Evolutionary conservation across 352 stramenopile genomes (phyloP).

Genomic region (Globisporangium recalcitrans): DNA sequence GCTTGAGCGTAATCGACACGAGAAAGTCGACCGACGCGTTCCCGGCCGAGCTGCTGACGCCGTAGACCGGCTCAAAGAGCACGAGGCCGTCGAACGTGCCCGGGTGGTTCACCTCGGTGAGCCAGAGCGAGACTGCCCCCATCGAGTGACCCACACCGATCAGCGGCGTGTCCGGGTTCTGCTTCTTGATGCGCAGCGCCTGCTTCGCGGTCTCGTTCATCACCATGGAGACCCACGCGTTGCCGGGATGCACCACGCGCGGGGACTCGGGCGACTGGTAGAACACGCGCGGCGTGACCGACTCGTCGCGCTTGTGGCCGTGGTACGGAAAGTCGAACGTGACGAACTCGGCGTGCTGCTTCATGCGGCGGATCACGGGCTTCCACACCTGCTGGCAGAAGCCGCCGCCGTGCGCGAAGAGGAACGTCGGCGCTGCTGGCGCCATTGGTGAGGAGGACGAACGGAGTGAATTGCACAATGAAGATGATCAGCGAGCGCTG

Average conservation of each 20-base stretch:
- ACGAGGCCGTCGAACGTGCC: slow-evolving; percentile 40
- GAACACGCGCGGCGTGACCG: slow-evolving; percentile 14
- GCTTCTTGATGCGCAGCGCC: slow-evolving; percentile 2
- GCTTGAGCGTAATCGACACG: slow-evolving; percentile 34
- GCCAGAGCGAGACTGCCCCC: slow-evolving; percentile 34
- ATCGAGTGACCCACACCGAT: slow-evolving; percentile 54
- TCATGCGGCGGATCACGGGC: slow-evolving; percentile 34
- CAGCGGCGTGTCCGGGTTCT: slow-evolving; percentile 19
- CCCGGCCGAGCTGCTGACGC: slow-evolving; percentile 1
- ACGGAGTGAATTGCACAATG: background rate
- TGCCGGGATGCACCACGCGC: slow-evolving; percentile 39
- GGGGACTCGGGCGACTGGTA: slow-evolving; percentile 5
- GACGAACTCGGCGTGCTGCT: slow-evolving; percentile 23
- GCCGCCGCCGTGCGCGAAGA: slow-evolving; percentile 42
- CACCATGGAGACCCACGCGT: slow-evolving; percentile 18
- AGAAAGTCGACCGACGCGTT: slow-evolving; percentile 23
- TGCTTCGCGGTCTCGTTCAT: slow-evolving; percentile 15
- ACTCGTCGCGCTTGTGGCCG: slow-evolving; percentile 30
- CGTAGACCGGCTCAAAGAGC: slow-evolving; percentile 45
- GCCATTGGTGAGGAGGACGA: background rate
- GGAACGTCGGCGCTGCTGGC: slow-evolving; percentile 20
- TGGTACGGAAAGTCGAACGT: slow-evolving; percentile 30
- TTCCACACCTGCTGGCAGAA: slow-evolving; percentile 51
- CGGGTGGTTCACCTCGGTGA: slow-evolving; percentile 28
- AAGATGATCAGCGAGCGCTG: too few relatives aligned